A percentile compares a stretch with the other conserved stretches of the same genome.
These are phyloP conservation scores for Penicillium brasilianum DNA, from an alignment of 2,329 filamentous ascomycete species.

Conservation along the genomic window DNA sequence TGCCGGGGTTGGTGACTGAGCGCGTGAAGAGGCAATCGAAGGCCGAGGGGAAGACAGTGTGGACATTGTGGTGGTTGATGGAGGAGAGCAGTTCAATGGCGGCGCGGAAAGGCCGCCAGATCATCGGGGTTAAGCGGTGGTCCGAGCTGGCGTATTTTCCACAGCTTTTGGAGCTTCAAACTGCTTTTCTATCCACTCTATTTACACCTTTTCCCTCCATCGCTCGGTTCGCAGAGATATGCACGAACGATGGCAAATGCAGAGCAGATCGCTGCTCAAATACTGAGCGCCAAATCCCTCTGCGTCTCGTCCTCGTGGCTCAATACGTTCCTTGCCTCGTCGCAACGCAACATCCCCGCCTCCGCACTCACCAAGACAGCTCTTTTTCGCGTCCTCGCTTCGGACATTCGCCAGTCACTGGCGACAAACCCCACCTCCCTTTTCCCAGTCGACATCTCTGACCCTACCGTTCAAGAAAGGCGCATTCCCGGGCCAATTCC, in stretches of 20 bases:
- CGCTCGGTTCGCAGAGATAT: neutral
- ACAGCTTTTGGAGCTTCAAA: slow-evolving; percentile 2
- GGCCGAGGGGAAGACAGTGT: slow-evolving; percentile 64
- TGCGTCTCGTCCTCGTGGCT: slow-evolving; percentile 67
- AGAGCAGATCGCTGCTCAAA: slow-evolving; percentile 57
- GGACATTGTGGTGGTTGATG: slow-evolving; percentile 53
- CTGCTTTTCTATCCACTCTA: slow-evolving; percentile 16
- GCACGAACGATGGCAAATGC: slow-evolving; percentile 34
- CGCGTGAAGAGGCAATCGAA: slow-evolving; percentile 62
- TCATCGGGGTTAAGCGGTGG: slow-evolving; percentile 34
- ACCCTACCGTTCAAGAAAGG: slow-evolving; percentile 60
- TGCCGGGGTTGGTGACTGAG: slow-evolving; percentile 66
- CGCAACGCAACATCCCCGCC: slow-evolving; percentile 63
- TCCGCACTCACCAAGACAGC: slow-evolving; percentile 78
- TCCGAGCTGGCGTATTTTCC: slow-evolving; percentile 30
- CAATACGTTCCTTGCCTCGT: slow-evolving; percentile 62
- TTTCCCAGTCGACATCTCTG: slow-evolving; percentile 64
- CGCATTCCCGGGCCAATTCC: slow-evolving; percentile 66
- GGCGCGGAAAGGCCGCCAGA: slow-evolving; percentile 15
- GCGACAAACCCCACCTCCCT: slow-evolving; percentile 49
- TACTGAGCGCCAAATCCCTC: slow-evolving; percentile 59
- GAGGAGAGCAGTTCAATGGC: neutral
- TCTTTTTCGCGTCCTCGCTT: slow-evolving; percentile 76
- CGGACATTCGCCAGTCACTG: slow-evolving; percentile 72
- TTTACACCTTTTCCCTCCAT: neutral